These are phyloP conservation scores for Lantana camara DNA, from an alignment of 257 asterid species.

Conservation along the genomic window DNA sequence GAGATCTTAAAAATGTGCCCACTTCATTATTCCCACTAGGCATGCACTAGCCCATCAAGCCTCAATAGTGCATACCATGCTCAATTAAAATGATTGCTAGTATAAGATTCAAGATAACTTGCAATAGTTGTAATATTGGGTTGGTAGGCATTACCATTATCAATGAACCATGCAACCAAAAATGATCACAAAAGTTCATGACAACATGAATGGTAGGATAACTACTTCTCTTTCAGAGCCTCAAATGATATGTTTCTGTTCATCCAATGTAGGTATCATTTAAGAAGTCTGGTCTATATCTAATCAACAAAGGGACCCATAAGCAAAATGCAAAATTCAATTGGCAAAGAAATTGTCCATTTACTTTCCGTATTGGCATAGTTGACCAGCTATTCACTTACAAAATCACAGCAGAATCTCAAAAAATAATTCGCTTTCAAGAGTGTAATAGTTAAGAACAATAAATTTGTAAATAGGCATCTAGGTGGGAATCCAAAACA, in stretches of 20 bases:
- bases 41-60: conserved; percentile 13
- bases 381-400: not conserved
- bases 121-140: conserved; percentile 16
- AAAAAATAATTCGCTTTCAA: conserved; percentile 5
- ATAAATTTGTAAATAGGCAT: conserved; percentile 11
- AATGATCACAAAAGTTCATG: conserved; percentile 18
- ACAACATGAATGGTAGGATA: conserved; percentile 7
- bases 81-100: not conserved
- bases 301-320: conserved; percentile 1
- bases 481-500: conserved; percentile 15
- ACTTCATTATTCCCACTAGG: conserved; percentile 12
- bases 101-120: not conserved
- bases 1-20: not conserved
- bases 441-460: not conserved
- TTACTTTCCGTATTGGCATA: not conserved
- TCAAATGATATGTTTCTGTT: not conserved
- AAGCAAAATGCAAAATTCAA: conserved; percentile 5
- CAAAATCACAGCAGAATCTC: conserved; percentile 15
- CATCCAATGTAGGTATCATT: conserved; percentile 6
- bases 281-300: not conserved
- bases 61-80: conserved; percentile 11
- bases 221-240: conserved; percentile 2
- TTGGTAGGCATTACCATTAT: not conserved
- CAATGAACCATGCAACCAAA: conserved; percentile 12
- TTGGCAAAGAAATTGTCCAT: conserved; percentile 1